These are phyloP conservation scores for Chlorella variabilis DNA, from an alignment of 163 green algal species.

Conservation along the genomic window DNA sequence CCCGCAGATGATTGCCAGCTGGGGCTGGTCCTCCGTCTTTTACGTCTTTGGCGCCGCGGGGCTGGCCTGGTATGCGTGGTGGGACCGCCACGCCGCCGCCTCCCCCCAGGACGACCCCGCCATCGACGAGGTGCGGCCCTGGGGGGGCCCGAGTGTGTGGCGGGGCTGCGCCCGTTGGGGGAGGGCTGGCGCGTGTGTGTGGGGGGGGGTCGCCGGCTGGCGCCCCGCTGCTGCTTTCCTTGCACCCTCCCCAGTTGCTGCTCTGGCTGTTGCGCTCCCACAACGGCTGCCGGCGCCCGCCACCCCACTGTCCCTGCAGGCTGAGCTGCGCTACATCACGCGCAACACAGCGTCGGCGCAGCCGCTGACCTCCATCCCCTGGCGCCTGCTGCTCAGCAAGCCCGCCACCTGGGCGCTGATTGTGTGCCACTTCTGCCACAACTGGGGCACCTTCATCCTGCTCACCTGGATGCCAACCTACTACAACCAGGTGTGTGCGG, in stretches of 20 bases:
- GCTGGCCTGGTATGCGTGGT: slow-evolving; percentile 86
- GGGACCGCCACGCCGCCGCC: slow-evolving; percentile 66
- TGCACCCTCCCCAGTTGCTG: no score
- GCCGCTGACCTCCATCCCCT: slow-evolving; percentile 70
- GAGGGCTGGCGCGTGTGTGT: not conserved
- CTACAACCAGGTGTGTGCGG: slow-evolving; percentile 96
- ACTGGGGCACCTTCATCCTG: slow-evolving; percentile 98
- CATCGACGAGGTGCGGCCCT: slow-evolving; percentile 56
- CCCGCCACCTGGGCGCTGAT: slow-evolving; percentile 69
- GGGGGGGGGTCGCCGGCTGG: no score
- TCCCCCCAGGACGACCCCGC: slow-evolving; percentile 65
- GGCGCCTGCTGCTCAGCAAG: slow-evolving; percentile 84
- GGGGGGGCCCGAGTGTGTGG: no score
- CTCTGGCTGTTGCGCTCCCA: no score
- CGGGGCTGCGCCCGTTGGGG: no score
- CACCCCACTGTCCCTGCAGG: no score
- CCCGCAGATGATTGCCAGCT: slow-evolving; percentile 77
- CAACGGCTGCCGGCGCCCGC: no score
- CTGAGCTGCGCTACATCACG: slow-evolving; percentile 72
- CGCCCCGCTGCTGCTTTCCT: no score
- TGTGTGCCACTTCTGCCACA: slow-evolving; percentile 98
- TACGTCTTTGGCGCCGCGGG: slow-evolving; percentile 91
- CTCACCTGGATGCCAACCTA: slow-evolving; percentile 99
- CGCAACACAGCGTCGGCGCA: slow-evolving; percentile 50
- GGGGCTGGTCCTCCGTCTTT: slow-evolving; percentile 94